Evolutionary conservation across 129 eudicot genomes (phyloP).

Genomic region (Solidago caesia): DNA sequence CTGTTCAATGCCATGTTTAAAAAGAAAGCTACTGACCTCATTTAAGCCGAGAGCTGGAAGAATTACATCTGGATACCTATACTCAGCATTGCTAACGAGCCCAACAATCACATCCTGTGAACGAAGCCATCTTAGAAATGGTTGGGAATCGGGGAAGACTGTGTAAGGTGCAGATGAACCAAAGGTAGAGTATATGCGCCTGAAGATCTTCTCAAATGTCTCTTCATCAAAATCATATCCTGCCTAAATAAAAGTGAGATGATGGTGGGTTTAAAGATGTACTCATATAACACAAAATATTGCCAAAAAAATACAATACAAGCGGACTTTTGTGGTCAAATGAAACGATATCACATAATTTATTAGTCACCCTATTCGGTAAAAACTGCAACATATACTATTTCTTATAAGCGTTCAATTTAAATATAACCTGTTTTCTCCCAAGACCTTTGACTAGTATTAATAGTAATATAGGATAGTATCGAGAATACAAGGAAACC

Average conservation of each 20-base stretch:
- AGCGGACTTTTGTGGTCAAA: slow-evolving; percentile 9
- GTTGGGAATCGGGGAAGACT: slow-evolving; percentile 77
- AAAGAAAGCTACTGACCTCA: slow-evolving; percentile 47
- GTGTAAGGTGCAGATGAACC: slow-evolving; percentile 96
- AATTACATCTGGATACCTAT: slow-evolving; percentile 89
- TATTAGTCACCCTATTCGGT: not conserved
- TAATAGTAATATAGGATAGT: not conserved
- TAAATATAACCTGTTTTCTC: not conserved
- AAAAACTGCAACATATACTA: not conserved
- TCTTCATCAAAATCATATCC: slow-evolving; percentile 97
- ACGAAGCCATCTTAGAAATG: slow-evolving; percentile 91
- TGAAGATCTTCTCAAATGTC: slow-evolving; percentile 88
- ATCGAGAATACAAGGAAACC: not conserved
- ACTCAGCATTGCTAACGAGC: slow-evolving; percentile 92
- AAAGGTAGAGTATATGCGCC: slow-evolving; percentile 80
- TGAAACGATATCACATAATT: not conserved
- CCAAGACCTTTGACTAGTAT: not conserved
- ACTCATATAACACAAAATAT: slow-evolving; percentile 13
- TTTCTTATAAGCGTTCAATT: too few species aligned
- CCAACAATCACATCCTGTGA: slow-evolving; percentile 73
- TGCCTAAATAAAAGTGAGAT: slow-evolving; percentile 51
- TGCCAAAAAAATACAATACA: not conserved
- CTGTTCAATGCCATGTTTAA: not conserved
- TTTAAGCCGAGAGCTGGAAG: slow-evolving; percentile 95
- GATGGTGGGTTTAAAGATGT: slow-evolving; percentile 11